Percentiles rank a stretch among this genome's conserved stretches.
Conservation (phyloP, 331 rosid genomes). For the Arachis monticola region DNA sequence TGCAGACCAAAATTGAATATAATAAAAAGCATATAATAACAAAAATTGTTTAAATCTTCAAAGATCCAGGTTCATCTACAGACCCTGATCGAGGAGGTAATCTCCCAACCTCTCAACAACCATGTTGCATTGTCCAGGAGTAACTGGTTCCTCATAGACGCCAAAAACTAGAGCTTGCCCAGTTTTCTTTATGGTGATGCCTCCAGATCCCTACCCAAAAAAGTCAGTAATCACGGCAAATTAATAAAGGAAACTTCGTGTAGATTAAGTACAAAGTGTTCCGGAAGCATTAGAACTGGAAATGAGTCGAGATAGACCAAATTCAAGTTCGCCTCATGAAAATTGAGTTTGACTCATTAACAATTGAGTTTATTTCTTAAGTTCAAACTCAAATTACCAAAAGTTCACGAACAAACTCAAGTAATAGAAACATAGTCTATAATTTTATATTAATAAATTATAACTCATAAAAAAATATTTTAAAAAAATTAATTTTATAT, state of each 20-base stretch:
- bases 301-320: too few species aligned
- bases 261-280: constrained; percentile 1
- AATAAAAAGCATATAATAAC: constrained; percentile 1
- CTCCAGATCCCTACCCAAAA: constrained; percentile 80
- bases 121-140: constrained; percentile 99
- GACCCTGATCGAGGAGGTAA: constrained; percentile 90
- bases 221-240: constrained; percentile 5
- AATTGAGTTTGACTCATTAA: too few species aligned
- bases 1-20: constrained; percentile 47
- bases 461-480: too few species aligned
- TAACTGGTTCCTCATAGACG: constrained; percentile 87
- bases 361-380: too few species aligned
- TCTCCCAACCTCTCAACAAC: constrained; percentile 97
- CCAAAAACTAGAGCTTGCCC: constrained; percentile 92
- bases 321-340: too few species aligned
- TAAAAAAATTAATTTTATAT: too few species aligned
- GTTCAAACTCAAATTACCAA: too few species aligned
- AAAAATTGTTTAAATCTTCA: constrained; percentile 41
- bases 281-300: background rate
- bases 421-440: background rate
- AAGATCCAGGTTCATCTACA: constrained; percentile 53
- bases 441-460: too few species aligned
- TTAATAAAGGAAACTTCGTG: background rate
- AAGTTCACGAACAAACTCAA: too few species aligned
- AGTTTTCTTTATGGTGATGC: constrained; percentile 88